These are phyloP conservation scores for Monosporascus sp. DNA, from an alignment of 2,329 filamentous ascomycete genomes.

Conservation along the genomic window DNA sequence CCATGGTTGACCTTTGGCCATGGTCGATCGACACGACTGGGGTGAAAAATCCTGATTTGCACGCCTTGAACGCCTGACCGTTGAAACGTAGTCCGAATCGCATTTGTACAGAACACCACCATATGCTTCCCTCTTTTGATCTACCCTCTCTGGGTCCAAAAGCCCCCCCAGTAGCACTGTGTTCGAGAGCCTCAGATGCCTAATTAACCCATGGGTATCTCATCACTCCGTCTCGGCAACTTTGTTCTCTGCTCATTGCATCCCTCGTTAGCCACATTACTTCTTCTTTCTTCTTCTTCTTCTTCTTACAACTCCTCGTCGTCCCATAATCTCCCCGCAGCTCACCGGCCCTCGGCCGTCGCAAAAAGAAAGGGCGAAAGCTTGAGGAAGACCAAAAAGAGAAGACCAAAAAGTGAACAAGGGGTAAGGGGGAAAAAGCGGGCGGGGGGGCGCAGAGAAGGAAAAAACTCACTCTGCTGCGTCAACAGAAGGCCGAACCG, in stretches of 20 bases:
- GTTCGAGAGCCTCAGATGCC: not conserved
- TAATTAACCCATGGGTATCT: not conserved
- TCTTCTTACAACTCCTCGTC: not conserved
- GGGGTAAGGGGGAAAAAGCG: conserved; percentile 1
- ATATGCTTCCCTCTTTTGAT: not conserved
- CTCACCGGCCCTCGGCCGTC: conserved; percentile 5
- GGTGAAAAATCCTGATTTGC: not conserved
- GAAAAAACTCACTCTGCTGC: conserved; percentile 53
- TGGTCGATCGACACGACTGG: not conserved
- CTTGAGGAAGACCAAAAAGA: not conserved
- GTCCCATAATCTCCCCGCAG: not conserved
- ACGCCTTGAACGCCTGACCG: not conserved
- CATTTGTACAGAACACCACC: not conserved
- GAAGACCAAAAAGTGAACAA: not conserved
- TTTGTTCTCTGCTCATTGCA: conserved; percentile 21
- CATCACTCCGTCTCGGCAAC: conserved; percentile 21
- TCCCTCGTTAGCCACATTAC: conserved; percentile 4
- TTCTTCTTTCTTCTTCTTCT: not conserved
- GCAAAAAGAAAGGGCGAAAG: not conserved
- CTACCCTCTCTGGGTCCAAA: no score
- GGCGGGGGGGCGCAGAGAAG: conserved; percentile 1
- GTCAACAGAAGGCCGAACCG: conserved; percentile 84
- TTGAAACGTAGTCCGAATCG: not conserved
- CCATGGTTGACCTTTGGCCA: no score
- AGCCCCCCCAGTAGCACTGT: no score